Evolutionary conservation across 192 early-diverging fungal species (phyloP).

Genomic region (Helicostylum pulchrum): DNA sequence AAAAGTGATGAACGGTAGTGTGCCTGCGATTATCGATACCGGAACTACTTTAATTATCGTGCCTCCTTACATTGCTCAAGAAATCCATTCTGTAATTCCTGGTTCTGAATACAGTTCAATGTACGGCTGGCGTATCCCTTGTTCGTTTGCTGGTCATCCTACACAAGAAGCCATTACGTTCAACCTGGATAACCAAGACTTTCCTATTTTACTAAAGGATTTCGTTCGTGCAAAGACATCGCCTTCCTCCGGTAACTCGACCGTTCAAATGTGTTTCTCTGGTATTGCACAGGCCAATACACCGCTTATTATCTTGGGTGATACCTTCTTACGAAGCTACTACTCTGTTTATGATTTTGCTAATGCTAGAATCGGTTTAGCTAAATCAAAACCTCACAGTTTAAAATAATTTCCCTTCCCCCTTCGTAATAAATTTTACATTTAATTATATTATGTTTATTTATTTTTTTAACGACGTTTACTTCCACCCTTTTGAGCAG

Average conservation of each 20-base stretch:
- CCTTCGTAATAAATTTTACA: background rate
- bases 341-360: conserved; percentile 51
- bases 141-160: conserved; percentile 11
- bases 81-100: conserved; percentile 43
- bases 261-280: conserved; percentile 20
- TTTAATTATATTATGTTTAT: background rate
- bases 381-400: conserved; percentile 15
- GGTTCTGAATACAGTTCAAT: conserved; percentile 20
- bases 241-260: background rate
- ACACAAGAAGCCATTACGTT: conserved; percentile 17
- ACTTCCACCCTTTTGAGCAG: conserved; percentile 23
- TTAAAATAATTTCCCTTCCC: background rate
- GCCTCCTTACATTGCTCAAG: conserved; percentile 30
- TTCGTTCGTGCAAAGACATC: conserved; percentile 35
- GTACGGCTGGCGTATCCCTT: conserved; percentile 46
- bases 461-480: conserved; percentile 22
- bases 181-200: conserved; percentile 24
- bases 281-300: conserved; percentile 27
- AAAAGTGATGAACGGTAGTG: background rate
- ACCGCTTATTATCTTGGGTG: conserved; percentile 38
- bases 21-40: conserved; percentile 50
- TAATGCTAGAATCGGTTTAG: conserved; percentile 44
- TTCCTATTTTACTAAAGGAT: conserved; percentile 26
- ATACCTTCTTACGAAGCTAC: conserved; percentile 46
- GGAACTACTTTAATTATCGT: conserved; percentile 54